Percentiles rank a stretch among this genome's conserved stretches.
These are phyloP conservation scores for Tulasnella calospora DNA, from an alignment of 768 basidiomycete genomes.

Conservation along the genomic window DNA sequence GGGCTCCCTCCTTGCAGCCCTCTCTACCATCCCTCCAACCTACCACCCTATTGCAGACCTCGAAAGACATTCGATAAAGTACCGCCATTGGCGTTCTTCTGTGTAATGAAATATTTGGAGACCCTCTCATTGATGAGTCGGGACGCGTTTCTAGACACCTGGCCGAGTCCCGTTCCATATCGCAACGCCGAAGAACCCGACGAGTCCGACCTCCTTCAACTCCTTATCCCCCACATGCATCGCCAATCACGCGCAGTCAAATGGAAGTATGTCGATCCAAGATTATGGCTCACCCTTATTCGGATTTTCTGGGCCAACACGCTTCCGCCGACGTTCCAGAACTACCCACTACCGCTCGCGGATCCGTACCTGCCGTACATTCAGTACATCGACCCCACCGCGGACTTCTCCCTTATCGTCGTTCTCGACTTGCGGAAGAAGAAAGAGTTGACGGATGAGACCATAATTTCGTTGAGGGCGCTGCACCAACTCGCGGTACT, in stretches of 20 bases:
- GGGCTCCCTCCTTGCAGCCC: not conserved
- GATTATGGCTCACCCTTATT: constrained; percentile 56
- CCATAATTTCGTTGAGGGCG: constrained; percentile 46
- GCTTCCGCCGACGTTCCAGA: constrained; percentile 46
- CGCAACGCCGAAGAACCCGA: not conserved
- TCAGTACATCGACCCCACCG: constrained; percentile 51
- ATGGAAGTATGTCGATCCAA: constrained; percentile 45
- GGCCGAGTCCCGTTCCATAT: constrained; percentile 10
- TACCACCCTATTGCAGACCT: not conserved
- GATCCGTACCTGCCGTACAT: constrained; percentile 54
- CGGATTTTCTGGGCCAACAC: constrained; percentile 49
- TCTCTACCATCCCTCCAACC: not conserved
- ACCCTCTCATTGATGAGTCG: not conserved
- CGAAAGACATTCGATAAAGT: not conserved
- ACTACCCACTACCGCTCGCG: constrained; percentile 49
- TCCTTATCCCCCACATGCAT: constrained; percentile 25
- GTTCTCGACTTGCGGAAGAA: constrained; percentile 57
- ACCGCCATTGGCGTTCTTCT: not conserved
- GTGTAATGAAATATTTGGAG: not conserved
- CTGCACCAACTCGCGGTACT: constrained; percentile 57
- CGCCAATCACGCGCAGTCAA: constrained; percentile 21
- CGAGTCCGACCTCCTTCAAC: constrained; percentile 18
- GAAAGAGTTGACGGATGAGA: constrained; percentile 53
- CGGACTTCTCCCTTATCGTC: constrained; percentile 60
- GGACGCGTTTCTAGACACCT: constrained; percentile 9